Evolutionary conservation across 768 basidiomycete species (phyloP), one percentile per base, ranked within the genome.

Genomic region (Chalciporus piperatus): DNA sequence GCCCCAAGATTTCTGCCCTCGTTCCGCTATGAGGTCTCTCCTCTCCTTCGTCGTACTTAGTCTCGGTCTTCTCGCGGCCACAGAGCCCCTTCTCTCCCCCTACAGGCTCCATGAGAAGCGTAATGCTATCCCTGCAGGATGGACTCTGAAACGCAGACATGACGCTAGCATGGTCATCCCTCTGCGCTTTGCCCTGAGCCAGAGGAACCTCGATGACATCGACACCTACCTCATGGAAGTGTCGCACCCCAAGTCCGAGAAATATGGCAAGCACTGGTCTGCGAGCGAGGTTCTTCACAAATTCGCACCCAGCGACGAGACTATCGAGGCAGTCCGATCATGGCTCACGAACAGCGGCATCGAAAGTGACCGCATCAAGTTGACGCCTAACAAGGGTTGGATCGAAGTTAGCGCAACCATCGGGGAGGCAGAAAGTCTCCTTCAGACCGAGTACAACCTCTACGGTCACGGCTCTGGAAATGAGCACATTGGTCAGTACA

Each of bases 41-140:
- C 37, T 55, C 16, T 35, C 58, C 2, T 54, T 57, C 37, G 33
- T 63, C 44, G 9, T 54, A 16, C 50, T 63, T 22, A 40, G 54
- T 43, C 47, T 63, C 22, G 64, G 56, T 41, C 49, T 61, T 27
- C 27, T 61, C 27, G 38, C 58, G 19, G 48, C 63, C 10, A 61
- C 60, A 1, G 48, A 39, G 17, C 48, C 65, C 12, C 48, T 45
- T 8, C 44, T 53, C 53, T 63, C 60, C 8, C 55, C 53, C 39
- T 62, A 69, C 52, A 60, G 64, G 52, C 52, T 74, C 25, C 75
- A 76, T 48, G 76, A 76, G 58, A 72, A 64, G 48, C 75, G 74
- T 47, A 64, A 61, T 9, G 53, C 41, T 17, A 62, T 68, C 11
- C 74, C 74, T 9, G 10, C 47, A 6, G 63, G 62, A 3, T 80